phyloP scores from a whole-genome alignment of 306 rosid genomes.

The Dalbergia cochinchinensis region DNA sequence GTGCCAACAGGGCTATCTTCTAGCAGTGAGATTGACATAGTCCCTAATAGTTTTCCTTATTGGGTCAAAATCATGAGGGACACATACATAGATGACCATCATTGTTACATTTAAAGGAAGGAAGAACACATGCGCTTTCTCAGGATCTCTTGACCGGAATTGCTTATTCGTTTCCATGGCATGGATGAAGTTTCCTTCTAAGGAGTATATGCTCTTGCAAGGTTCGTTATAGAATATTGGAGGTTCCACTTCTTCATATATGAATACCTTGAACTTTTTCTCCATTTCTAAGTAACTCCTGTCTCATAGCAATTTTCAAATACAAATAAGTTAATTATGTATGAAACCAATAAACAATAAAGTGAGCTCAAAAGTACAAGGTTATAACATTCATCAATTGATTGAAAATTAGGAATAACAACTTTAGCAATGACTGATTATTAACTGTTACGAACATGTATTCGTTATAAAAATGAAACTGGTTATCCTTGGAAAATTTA shows the following conservation, averaged over 20 bases:
- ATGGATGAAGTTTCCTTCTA: conserved; percentile 88
- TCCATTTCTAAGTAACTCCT: conserved; percentile 98
- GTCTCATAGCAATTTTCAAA: conserved; percentile 28
- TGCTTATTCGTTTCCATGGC: conserved; percentile 72
- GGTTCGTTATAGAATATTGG: conserved; percentile 93
- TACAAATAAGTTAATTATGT: background rate
- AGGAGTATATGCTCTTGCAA: conserved; percentile 90
- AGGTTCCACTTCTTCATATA: conserved; percentile 90
- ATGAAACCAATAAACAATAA: background rate
- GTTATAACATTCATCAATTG: background rate
- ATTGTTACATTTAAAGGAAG: conserved; percentile 85
- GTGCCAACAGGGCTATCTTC: conserved; percentile 82
- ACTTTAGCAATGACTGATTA: background rate
- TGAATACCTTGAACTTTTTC: conserved; percentile 75
- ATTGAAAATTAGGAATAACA: background rate
- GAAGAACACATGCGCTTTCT: conserved; percentile 82
- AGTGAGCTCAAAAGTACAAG: background rate
- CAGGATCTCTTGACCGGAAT: conserved; percentile 74
- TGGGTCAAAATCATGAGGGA: conserved; percentile 73
- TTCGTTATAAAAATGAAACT: background rate
- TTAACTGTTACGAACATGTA: background rate
- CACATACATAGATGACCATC: conserved; percentile 66
- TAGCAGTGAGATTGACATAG: conserved; percentile 61
- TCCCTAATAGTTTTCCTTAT: conserved; percentile 69
- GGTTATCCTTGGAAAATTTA: too few relatives aligned